Percentiles rank a stretch among this genome's conserved stretches.
phyloP scores from a whole-genome alignment of 306 rosid genomes.

The Delonix regia region DNA sequence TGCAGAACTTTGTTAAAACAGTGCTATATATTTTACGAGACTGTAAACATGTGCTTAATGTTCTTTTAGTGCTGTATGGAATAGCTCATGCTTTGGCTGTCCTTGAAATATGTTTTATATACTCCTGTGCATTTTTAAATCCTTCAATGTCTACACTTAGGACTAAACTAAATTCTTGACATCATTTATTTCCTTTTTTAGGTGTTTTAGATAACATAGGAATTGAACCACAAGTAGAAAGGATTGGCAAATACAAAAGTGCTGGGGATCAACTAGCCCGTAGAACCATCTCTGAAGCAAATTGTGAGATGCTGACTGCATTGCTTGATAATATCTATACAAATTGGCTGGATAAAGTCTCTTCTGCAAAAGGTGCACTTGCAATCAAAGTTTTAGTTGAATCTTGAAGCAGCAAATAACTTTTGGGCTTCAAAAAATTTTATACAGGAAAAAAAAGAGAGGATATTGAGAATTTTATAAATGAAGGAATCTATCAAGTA shows the following conservation, averaged over 20 bases:
- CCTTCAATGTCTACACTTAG: constrained; percentile 29
- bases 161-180: constrained; percentile 23
- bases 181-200: constrained; percentile 37
- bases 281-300: constrained; percentile 74
- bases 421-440: constrained; percentile 30
- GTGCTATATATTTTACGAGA: constrained; percentile 13
- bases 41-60: neutral
- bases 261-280: constrained; percentile 87
- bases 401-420: constrained; percentile 35
- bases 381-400: constrained; percentile 38
- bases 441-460: constrained; percentile 72
- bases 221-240: constrained; percentile 87
- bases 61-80: neutral
- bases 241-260: constrained; percentile 95
- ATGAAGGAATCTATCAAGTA: constrained; percentile 82
- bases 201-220: constrained; percentile 88
- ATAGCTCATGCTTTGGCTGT: neutral
- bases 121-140: constrained; percentile 21
- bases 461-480: constrained; percentile 74
- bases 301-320: constrained; percentile 82
- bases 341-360: constrained; percentile 87
- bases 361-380: constrained; percentile 75
- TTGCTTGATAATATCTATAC: constrained; percentile 85
- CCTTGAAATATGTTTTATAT: neutral
- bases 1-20: neutral